Evolutionary conservation across 345 rosid species (phyloP).

Genomic region (Eucalyptus melliodora): DNA sequence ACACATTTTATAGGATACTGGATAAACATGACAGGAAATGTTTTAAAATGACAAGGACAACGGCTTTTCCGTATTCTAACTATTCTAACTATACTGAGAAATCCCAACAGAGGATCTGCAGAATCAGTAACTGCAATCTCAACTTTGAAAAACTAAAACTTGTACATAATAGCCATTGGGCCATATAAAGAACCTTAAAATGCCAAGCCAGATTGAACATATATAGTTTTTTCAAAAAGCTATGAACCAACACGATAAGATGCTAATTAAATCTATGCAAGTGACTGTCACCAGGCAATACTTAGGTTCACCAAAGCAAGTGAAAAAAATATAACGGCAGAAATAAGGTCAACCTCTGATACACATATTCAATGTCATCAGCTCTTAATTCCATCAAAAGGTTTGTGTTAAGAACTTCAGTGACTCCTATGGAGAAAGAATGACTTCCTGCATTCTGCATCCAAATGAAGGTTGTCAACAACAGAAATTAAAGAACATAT

Average conservation of each 20-base stretch:
- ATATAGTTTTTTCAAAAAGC: neutral
- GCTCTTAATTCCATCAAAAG: conserved; percentile 74
- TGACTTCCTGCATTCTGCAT: conserved; percentile 74
- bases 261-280: neutral
- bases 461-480: neutral
- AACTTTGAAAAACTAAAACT: neutral
- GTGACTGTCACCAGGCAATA: neutral
- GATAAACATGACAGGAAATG: neutral
- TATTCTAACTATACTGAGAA: neutral
- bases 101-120: neutral
- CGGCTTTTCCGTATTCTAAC: neutral
- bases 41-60: neutral
- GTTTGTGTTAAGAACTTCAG: conserved; percentile 83
- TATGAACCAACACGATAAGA: neutral
- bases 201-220: neutral
- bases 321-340: neutral
- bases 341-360: conserved; percentile 41
- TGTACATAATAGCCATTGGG: neutral
- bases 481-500: neutral
- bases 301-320: neutral
- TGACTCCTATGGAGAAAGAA: conserved; percentile 87
- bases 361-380: conserved; percentile 92
- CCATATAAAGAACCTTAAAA: neutral
- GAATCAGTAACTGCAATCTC: neutral
- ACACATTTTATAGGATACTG: neutral